Evolutionary conservation across 106 monocot genomes (phyloP).

Genomic region (Acanthochlamys bracteata): DNA sequence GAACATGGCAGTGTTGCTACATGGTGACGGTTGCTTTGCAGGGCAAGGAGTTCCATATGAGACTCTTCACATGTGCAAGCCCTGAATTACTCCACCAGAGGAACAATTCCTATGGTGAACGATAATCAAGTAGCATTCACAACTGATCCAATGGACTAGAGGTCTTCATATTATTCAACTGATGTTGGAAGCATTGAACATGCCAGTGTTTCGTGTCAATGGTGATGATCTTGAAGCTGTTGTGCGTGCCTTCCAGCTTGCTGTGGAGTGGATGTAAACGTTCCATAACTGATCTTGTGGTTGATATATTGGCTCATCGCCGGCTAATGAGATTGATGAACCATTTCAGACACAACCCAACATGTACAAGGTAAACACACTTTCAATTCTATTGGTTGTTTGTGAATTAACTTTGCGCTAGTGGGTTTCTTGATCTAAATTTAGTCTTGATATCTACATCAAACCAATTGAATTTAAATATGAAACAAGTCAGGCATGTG

Average conservation of each 20-base stretch:
- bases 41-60: conserved; percentile 82
- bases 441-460: too few relatives aligned
- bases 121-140: conserved; percentile 87
- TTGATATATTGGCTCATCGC: conserved; percentile 65
- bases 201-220: conserved; percentile 81
- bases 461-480: too few relatives aligned
- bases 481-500: too few relatives aligned
- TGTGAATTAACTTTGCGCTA: too few relatives aligned
- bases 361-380: conserved; percentile 57
- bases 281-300: conserved; percentile 73
- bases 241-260: conserved; percentile 69
- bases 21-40: conserved; percentile 87
- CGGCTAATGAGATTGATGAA: conserved; percentile 76
- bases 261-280: conserved; percentile 73
- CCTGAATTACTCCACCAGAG: conserved; percentile 69
- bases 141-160: conserved; percentile 54
- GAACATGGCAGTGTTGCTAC: conserved; percentile 52
- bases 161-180: conserved; percentile 76
- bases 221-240: conserved; percentile 83
- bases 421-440: too few relatives aligned
- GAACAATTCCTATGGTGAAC: conserved; percentile 71
- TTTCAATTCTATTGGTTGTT: too few relatives aligned
- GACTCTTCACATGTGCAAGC: conserved; percentile 68
- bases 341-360: conserved; percentile 80
- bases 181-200: conserved; percentile 75